Conservation (phyloP, 495 filamentous ascomycete species). For the Penicillium cataractarum region DNA sequence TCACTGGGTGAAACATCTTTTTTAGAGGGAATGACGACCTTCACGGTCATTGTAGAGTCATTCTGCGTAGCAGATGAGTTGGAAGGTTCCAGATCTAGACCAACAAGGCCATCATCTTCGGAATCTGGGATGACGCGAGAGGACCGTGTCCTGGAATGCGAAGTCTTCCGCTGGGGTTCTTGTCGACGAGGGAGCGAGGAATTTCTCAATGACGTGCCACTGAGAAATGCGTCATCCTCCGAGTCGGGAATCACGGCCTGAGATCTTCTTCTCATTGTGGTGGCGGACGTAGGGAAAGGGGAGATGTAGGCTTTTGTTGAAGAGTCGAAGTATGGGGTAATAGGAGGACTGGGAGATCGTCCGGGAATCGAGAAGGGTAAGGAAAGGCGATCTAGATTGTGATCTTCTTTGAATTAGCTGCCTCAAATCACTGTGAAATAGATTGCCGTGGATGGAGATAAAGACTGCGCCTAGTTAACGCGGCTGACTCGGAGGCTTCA, state of each 20-base stretch:
- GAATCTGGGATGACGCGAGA: slow-evolving; percentile 29
- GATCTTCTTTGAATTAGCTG: neutral
- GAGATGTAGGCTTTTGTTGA: neutral
- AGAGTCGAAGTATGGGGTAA: neutral
- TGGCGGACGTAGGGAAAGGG: neutral
- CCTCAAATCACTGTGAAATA: neutral
- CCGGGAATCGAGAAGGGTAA: neutral
- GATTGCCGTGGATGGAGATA: neutral
- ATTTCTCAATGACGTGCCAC: slow-evolving; percentile 23
- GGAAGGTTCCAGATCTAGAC: slow-evolving; percentile 9
- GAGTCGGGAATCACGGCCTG: slow-evolving; percentile 27
- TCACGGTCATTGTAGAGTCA: slow-evolving; percentile 13
- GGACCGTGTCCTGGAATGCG: slow-evolving; percentile 21
- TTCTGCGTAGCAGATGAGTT: slow-evolving; percentile 5
- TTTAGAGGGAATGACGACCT: slow-evolving; percentile 45
- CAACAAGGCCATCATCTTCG: slow-evolving; percentile 24
- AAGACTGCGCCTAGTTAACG: neutral
- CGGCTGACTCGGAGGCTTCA: neutral
- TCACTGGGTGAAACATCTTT: slow-evolving; percentile 31
- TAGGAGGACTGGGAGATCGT: neutral
- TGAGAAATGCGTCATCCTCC: slow-evolving; percentile 25
- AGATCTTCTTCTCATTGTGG: slow-evolving; percentile 21
- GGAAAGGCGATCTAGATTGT: neutral
- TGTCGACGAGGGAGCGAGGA: slow-evolving; percentile 25
- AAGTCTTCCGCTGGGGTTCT: slow-evolving; percentile 29